Percentiles rank a stretch among this genome's conserved stretches.
Evolutionary conservation across 2,329 filamentous ascomycete species (phyloP).

Genomic region (Scopulariopsis brevicaulis): DNA sequence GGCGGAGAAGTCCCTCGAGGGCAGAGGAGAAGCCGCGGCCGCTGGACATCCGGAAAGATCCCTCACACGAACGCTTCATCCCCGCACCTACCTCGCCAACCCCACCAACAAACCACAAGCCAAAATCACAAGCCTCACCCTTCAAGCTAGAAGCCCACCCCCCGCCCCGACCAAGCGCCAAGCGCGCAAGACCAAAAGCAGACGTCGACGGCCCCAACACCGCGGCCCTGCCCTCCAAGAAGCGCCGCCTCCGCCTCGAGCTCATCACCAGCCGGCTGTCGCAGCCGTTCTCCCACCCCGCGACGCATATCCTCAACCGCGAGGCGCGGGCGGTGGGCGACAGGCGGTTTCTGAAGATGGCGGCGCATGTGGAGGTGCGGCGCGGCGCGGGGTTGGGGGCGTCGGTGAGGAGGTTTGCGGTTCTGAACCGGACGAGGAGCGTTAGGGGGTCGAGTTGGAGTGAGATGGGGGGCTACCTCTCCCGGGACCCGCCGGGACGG

Average conservation of each 20-base stretch:
- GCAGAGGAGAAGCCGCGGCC: not conserved
- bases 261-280: conserved; percentile 62
- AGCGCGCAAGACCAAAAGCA: conserved; percentile 38
- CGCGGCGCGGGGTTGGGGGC: conserved; percentile 23
- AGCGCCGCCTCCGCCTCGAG: conserved; percentile 49
- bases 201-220: conserved; percentile 50
- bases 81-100: not conserved
- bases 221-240: conserved; percentile 45
- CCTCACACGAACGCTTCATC: not conserved
- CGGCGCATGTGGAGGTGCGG: conserved; percentile 25
- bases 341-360: conserved; percentile 36
- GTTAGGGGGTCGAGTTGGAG: conserved; percentile 1
- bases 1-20: not conserved
- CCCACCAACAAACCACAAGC: not conserved
- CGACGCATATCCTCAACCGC: conserved; percentile 57
- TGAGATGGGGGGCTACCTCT: not conserved
- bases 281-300: conserved; percentile 55
- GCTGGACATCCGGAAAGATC: not conserved
- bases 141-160: not conserved
- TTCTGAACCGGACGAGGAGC: conserved; percentile 44
- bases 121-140: not conserved
- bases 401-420: conserved; percentile 52
- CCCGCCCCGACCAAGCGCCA: conserved; percentile 16
- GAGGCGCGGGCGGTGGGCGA: conserved; percentile 32
- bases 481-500: not conserved